Base-by-base conservation (phyloP, 345 rosid genomes). In the Brassica nigra region DNA sequence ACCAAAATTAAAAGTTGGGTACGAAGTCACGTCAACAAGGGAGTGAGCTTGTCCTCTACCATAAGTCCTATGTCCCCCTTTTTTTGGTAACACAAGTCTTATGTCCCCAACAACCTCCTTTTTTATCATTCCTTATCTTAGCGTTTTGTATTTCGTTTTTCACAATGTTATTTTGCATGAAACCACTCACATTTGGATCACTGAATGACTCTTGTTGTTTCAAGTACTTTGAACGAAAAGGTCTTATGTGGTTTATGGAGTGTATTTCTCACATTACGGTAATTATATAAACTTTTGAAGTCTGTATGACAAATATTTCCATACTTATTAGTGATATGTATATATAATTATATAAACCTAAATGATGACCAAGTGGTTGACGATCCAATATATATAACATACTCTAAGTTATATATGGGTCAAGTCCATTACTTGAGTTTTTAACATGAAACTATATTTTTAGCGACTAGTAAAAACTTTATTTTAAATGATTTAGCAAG, bases 41-140 rank as follows among this genome's bases (percentile, higher is more conserved):
- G 75, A 74, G 59, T 68, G 74, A 79, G 82, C 82, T 79, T 79
- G 78, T 74, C 70, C 66, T 74, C 78, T 73, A 79, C 33, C 66
- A 74, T 36, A 74, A 79, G 59, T 79, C 78, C 47, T 47, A 20
- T 47, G 69, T 59, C 74, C 33, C 65, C 61, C 27, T 23, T 23
- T 23, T 23, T 23, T 23, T 23, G 27, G 27, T 23, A 79, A 27
- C 66, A 74, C 28, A 74, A 79, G 59, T 79, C 78, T 61, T 47
- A 20, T 47, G 69, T 59, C 74, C 33, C 65, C 61, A 55, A 42
- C 3, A 23, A 57, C 28, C 73, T 71, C 5, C 16, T 71, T 15
- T 30, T n/a, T 55, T 36, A 62, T 70, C 67, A 4, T 49, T 49
- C 42, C 74, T 47, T 73, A 33, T 68, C 70, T 67, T 73, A 79